phyloP scores from a whole-genome alignment of 2,329 filamentous ascomycete genomes.

The Chaetothyriales sp. region DNA sequence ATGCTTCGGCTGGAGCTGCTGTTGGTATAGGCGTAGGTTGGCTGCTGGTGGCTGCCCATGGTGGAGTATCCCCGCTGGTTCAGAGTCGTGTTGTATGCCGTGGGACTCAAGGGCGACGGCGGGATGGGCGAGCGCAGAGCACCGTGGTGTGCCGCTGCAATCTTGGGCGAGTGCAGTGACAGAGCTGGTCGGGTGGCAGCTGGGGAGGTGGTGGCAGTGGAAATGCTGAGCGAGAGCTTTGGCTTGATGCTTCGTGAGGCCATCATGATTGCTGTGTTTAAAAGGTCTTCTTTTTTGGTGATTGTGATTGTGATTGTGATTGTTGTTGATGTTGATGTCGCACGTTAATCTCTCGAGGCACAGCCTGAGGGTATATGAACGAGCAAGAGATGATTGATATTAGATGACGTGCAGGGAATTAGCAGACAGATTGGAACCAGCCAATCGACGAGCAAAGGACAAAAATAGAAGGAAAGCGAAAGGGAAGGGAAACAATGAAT shows the following conservation, averaged over 20 bases:
- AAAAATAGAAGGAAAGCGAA: constrained; percentile 21
- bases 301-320: background rate
- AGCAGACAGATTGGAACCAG: constrained; percentile 27
- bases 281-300: background rate
- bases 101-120: constrained; percentile 28
- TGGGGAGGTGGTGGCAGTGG: constrained; percentile 20
- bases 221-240: constrained; percentile 33
- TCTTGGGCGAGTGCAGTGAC: constrained; percentile 29
- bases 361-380: constrained; percentile 10
- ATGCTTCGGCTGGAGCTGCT: constrained; percentile 32
- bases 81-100: constrained; percentile 24
- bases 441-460: constrained; percentile 26
- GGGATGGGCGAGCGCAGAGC: constrained; percentile 29
- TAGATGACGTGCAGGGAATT: constrained; percentile 18
- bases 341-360: constrained; percentile 19
- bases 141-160: constrained; percentile 2
- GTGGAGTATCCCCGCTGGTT: constrained; percentile 27
- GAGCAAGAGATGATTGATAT: constrained; percentile 4
- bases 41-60: constrained; percentile 19
- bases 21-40: constrained; percentile 30
- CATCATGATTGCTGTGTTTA: constrained; percentile 21
- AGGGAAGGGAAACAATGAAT: constrained; percentile 23
- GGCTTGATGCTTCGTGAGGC: constrained; percentile 29
- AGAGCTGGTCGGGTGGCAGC: constrained; percentile 22
- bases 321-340: background rate